phyloP scores from a whole-genome alignment of 352 stramenopile species.

The Pythium pyrilobum region DNA sequence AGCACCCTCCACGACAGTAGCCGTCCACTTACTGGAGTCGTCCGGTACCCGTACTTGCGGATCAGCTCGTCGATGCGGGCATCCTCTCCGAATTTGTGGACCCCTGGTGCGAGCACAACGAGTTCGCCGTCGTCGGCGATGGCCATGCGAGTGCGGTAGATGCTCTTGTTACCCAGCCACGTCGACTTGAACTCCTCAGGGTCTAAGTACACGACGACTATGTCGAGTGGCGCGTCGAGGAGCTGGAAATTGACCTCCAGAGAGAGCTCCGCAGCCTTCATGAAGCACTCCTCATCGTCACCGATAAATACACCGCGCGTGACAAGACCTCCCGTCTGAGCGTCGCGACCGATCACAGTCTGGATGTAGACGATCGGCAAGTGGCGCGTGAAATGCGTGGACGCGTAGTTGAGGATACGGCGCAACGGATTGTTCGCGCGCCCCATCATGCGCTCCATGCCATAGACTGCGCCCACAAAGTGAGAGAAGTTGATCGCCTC shows the following conservation, averaged over 20 bases:
- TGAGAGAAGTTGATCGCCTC: slow-evolving; percentile 97
- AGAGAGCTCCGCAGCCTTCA: slow-evolving; percentile 91
- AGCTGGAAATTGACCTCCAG: slow-evolving; percentile 96
- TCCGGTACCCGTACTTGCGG: slow-evolving; percentile 95
- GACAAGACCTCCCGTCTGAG: slow-evolving; percentile 40
- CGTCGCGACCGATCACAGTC: slow-evolving; percentile 89
- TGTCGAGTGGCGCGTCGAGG: slow-evolving; percentile 87
- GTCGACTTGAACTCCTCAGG: slow-evolving; percentile 97
- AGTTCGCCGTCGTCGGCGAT: slow-evolving; percentile 95
- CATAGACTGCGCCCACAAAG: slow-evolving; percentile 97
- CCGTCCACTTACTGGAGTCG: slow-evolving; percentile 75
- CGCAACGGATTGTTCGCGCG: slow-evolving; percentile 93
- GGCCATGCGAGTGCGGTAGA: slow-evolving; percentile 97
- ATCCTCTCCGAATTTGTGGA: slow-evolving; percentile 94
- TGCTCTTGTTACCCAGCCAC: slow-evolving; percentile 98
- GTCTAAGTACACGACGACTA: slow-evolving; percentile 96
- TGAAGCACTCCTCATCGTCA: slow-evolving; percentile 95
- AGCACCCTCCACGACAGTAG: neutral
- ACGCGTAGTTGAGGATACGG: slow-evolving; percentile 95
- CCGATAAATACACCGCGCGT: slow-evolving; percentile 94
- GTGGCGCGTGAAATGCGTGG: slow-evolving; percentile 86
- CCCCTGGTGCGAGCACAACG: slow-evolving; percentile 92
- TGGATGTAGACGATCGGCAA: slow-evolving; percentile 95
- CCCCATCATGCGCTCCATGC: slow-evolving; percentile 98
- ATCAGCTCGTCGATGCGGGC: slow-evolving; percentile 94